Evolutionary conservation across 495 filamentous ascomycete species (phyloP).

Genomic region (Bacidia rubella): DNA sequence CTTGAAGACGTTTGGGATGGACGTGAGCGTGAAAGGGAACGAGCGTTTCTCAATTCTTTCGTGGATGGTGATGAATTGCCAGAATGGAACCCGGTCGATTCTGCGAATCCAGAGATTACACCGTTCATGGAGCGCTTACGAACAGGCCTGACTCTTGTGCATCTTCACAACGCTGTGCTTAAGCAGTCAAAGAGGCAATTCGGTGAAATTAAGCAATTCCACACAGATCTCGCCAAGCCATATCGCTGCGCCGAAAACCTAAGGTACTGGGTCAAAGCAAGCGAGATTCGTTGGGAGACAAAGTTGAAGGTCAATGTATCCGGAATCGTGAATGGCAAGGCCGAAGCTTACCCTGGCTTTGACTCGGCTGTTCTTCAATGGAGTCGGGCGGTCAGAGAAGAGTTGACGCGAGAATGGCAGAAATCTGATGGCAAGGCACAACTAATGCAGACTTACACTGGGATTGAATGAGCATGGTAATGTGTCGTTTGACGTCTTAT

Average conservation of each 20-base stretch:
- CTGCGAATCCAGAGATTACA: conserved; percentile 45
- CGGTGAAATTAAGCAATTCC: conserved; percentile 78
- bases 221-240: conserved; percentile 82
- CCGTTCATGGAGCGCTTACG: conserved; percentile 60
- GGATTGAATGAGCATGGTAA: neutral
- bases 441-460: neutral
- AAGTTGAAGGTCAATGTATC: conserved; percentile 74
- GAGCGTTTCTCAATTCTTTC: conserved; percentile 53
- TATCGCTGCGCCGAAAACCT: conserved; percentile 91
- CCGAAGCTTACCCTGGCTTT: conserved; percentile 62
- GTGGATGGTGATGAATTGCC: conserved; percentile 51
- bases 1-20: conserved; percentile 68
- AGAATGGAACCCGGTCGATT: conserved; percentile 49
- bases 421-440: conserved; percentile 12
- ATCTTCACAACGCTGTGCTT: conserved; percentile 78
- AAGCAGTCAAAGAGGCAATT: conserved; percentile 74
- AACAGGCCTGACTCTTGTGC: conserved; percentile 68
- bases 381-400: conserved; percentile 62
- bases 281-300: conserved; percentile 86
- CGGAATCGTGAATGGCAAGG: conserved; percentile 61
- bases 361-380: conserved; percentile 68
- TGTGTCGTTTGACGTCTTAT: neutral
- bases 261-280: conserved; percentile 89
- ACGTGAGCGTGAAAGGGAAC: conserved; percentile 62
- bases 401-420: conserved; percentile 52